Evolutionary conservation across 805 yeast genomes (phyloP).

Genomic region (Blastobotrys mokoenaii): DNA sequence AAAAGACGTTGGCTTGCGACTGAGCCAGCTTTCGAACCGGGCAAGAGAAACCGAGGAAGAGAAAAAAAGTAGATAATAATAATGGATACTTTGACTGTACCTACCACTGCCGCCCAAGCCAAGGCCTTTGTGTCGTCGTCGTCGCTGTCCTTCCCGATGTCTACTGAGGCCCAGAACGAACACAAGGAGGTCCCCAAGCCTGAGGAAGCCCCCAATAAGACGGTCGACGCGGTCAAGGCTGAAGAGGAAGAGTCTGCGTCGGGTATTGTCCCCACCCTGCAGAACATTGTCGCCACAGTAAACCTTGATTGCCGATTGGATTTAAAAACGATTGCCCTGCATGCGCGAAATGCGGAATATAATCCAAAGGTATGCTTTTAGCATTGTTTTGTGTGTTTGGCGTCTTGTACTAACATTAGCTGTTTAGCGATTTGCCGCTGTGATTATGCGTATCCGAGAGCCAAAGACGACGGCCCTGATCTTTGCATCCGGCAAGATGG

Average conservation of each 20-base stretch:
- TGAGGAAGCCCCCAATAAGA: constrained; percentile 2
- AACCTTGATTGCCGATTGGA: constrained; percentile 93
- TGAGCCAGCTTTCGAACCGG: no score
- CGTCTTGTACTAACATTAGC: neutral
- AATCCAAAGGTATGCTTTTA: constrained; percentile 53
- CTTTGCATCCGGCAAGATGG: constrained; percentile 99
- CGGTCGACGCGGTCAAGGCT: constrained; percentile 12
- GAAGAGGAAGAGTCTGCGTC: constrained; percentile 61
- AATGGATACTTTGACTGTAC: constrained; percentile 69
- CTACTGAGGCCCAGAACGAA: constrained; percentile 28
- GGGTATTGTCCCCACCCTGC: constrained; percentile 89
- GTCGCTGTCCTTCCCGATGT: constrained; percentile 56
- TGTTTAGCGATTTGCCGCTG: constrained; percentile 86
- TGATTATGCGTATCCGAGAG: constrained; percentile 97
- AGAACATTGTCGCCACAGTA: constrained; percentile 94
- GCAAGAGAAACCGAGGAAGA: neutral
- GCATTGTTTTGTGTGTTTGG: constrained; percentile 22
- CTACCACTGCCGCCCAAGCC: constrained; percentile 72
- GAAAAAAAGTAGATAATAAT: constrained; percentile 7
- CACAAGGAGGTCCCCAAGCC: constrained; percentile 3
- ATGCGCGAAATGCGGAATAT: constrained; percentile 98
- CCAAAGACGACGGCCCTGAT: constrained; percentile 97
- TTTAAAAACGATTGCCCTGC: constrained; percentile 92
- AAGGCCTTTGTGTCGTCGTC: constrained; percentile 61
- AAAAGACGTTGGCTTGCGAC: no score